A percentile compares a stretch with the other conserved stretches of the same genome.
phyloP scores from a whole-genome alignment of 2,329 filamentous ascomycete species.

The Nemania sp. region DNA sequence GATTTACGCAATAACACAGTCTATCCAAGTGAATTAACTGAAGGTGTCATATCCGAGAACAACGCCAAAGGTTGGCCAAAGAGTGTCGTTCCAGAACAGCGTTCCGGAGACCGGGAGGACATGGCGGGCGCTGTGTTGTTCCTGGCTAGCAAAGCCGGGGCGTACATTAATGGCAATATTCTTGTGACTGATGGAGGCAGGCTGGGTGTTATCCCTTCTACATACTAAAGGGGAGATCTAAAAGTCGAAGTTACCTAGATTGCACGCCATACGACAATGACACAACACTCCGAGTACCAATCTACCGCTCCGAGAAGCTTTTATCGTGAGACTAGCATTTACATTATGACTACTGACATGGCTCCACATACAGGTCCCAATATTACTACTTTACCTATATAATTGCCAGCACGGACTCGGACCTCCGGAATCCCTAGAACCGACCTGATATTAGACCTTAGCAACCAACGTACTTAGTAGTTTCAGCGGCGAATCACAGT shows the following conservation, averaged over 20 bases:
- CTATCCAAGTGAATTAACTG: conserved; percentile 62
- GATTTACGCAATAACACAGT: conserved; percentile 46
- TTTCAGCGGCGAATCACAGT: too few relatives aligned
- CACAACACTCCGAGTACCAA: too few relatives aligned
- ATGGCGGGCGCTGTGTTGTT: conserved; percentile 66
- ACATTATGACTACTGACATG: too few relatives aligned
- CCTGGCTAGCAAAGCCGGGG: conserved; percentile 62
- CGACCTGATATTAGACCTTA: too few relatives aligned
- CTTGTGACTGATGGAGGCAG: conserved; percentile 66
- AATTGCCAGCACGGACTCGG: too few relatives aligned
- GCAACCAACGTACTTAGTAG: too few relatives aligned
- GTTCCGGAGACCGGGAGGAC: conserved; percentile 57
- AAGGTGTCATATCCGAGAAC: conserved; percentile 46
- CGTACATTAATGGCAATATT: conserved; percentile 66
- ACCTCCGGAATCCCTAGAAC: too few relatives aligned
- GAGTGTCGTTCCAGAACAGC: conserved; percentile 41
- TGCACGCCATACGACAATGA: background rate
- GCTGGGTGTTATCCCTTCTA: conserved; percentile 47
- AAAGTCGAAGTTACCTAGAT: background rate
- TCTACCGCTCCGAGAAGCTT: too few relatives aligned
- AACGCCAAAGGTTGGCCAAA: conserved; percentile 42
- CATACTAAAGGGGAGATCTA: conserved; percentile 38
- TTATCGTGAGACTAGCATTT: too few relatives aligned
- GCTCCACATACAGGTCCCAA: too few relatives aligned
- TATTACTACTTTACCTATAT: too few relatives aligned